A percentile compares a stretch with the other conserved stretches of the same genome.
Evolutionary conservation across 225 moss, liverwort and hornwort genomes (phyloP).

Genomic region (Marchantia paleacea): DNA sequence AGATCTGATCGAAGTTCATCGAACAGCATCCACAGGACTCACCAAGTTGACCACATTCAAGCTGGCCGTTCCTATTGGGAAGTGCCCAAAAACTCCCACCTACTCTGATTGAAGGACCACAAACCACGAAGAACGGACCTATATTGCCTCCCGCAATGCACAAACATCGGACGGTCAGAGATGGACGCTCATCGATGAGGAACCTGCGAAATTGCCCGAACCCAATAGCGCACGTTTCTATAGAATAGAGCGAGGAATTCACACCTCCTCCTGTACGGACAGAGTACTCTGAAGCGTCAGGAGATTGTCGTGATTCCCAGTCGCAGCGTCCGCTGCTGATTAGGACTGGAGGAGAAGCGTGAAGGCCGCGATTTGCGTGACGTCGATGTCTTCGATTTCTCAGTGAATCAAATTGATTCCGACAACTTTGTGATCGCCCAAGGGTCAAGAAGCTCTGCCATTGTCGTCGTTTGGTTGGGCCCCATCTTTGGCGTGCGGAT

Average conservation of each 20-base stretch:
- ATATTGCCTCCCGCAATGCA: too few relatives aligned
- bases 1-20: neutral
- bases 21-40: too few relatives aligned
- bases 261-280: neutral
- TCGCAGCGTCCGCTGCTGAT: constrained; percentile 15
- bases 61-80: too few relatives aligned
- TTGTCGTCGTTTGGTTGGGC: neutral
- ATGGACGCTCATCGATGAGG: too few relatives aligned
- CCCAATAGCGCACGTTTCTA: too few relatives aligned
- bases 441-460: neutral
- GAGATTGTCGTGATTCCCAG: neutral
- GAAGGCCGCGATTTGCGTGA: neutral
- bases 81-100: too few relatives aligned
- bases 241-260: too few relatives aligned
- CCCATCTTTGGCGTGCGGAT: neutral
- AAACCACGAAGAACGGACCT: too few relatives aligned
- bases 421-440: neutral
- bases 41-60: too few relatives aligned
- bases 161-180: too few relatives aligned
- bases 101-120: too few relatives aligned
- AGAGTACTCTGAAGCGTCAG: neutral
- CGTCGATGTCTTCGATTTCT: neutral
- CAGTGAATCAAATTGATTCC: neutral
- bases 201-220: too few relatives aligned
- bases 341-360: neutral